These are phyloP conservation scores for Mycena olivaceomarginata DNA, from an alignment of 768 basidiomycete species.

Conservation along the genomic window DNA sequence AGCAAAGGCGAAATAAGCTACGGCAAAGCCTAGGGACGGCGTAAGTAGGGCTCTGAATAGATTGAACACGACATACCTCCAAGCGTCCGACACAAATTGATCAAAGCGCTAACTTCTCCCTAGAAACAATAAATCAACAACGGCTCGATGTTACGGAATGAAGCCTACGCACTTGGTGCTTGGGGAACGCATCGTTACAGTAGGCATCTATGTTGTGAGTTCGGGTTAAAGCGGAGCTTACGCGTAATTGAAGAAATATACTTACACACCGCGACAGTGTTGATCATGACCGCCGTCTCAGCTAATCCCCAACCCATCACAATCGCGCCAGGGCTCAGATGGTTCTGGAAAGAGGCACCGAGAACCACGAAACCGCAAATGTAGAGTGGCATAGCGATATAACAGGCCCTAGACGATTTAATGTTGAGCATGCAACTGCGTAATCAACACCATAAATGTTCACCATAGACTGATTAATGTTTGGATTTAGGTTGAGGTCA, in stretches of 20 bases:
- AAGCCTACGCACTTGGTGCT: constrained; percentile 51
- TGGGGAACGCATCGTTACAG: constrained; percentile 66
- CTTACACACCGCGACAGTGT: constrained; percentile 62
- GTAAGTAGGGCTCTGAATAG: neutral
- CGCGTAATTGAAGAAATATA: constrained; percentile 33
- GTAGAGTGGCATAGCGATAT: constrained; percentile 71
- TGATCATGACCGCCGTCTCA: constrained; percentile 63
- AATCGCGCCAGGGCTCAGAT: constrained; percentile 65
- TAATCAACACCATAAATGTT: constrained; percentile 28
- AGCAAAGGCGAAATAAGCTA: constrained; percentile 65
- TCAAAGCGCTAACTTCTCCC: constrained; percentile 75
- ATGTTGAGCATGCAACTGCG: neutral
- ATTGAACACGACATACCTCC: constrained; percentile 55
- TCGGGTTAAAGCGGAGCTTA: neutral
- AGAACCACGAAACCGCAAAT: constrained; percentile 72
- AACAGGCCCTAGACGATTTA: constrained; percentile 63
- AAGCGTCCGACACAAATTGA: constrained; percentile 72
- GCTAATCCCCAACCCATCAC: constrained; percentile 78
- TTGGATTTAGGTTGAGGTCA: neutral
- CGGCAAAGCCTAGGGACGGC: constrained; percentile 62
- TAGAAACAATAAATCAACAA: constrained; percentile 2
- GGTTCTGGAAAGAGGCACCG: constrained; percentile 69
- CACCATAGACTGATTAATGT: constrained; percentile 64
- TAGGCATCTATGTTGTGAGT: constrained; percentile 50
- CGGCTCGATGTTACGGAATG: neutral